These are phyloP conservation scores for Hibiscus tridactylites DNA, from an alignment of 345 rosid genomes.

Conservation along the genomic window DNA sequence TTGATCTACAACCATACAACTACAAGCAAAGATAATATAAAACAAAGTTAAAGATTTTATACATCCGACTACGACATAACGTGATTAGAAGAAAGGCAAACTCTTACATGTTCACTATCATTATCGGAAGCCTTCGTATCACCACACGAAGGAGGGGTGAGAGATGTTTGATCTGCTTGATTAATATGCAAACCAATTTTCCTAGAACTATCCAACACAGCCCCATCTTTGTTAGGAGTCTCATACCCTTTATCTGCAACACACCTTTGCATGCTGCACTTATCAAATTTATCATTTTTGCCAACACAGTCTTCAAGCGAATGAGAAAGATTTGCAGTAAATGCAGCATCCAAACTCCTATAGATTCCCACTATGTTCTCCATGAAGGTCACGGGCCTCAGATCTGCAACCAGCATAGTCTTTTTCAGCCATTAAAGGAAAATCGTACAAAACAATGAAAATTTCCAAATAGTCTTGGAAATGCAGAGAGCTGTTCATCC, in stretches of 20 bases:
- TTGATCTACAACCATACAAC: neutral
- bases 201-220: conserved; percentile 2
- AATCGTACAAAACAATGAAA: neutral
- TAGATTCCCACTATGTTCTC: conserved; percentile 56
- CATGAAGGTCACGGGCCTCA: conserved; percentile 41
- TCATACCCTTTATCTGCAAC: conserved; percentile 11
- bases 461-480: neutral
- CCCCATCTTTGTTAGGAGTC: conserved; percentile 7
- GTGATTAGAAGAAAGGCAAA: neutral
- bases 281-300: conserved; percentile 9
- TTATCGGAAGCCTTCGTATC: conserved; percentile 37
- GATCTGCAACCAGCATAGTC: conserved; percentile 28
- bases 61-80: neutral
- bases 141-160: conserved; percentile 48
- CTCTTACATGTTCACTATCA: conserved; percentile 36
- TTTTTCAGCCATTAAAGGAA: neutral
- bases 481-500: neutral
- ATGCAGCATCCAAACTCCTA: conserved; percentile 49
- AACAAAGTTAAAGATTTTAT: neutral
- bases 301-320: conserved; percentile 15
- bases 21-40: neutral
- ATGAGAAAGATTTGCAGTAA: conserved; percentile 27
- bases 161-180: conserved; percentile 25
- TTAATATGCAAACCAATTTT: conserved; percentile 20
- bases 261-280: conserved; percentile 10